Evolutionary conservation across 805 yeast genomes (phyloP), one percentile per base, ranked within the genome.

Genomic region (Saturnispora diversa): DNA sequence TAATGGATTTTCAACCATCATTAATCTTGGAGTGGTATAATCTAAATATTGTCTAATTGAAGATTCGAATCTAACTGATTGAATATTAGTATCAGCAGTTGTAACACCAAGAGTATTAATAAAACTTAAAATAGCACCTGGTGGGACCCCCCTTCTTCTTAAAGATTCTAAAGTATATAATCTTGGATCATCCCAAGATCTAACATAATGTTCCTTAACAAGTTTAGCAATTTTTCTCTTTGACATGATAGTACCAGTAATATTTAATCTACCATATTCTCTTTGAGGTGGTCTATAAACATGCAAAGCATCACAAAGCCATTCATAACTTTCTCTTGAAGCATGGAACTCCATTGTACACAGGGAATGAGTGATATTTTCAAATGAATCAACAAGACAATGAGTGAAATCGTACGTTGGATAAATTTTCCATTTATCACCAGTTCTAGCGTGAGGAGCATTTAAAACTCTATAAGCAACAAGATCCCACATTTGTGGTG

Each of bases 401-500:
- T 92, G 98, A 24, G 98, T 92, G 69, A 92, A 92, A 62, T 92
- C 99, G 60, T 92, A 92, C 19, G 99, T 92, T 50, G 99, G 99
- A 58, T 92, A 92, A 46, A 92, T 90, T 65, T 83, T 85, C 99
- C 99, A 92, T 64, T 84, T 84, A 58, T 77, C 81, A 42, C 97
- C 99, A 10, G 98, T 92, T 66, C 97, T 80, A 64, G 90, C 94
- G 64, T 92, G 98, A 25, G 87, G 76, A 11, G 95, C 87, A 52
- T 90, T 74, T 53, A 92, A 70, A 3, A 92, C 95, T 61, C 99
- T 77, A 66, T 92, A 92, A 10, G 98, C 98, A 47, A 92, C 92
- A 49, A 92, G 72, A 65, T 92, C 99, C 99, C 99, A 92, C 98
- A 92, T 92, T 67, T 92, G 98, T 13, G 99, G 99, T 48, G 85